phyloP scores from a whole-genome alignment of 2,329 filamentous ascomycete species.

The Diaporthe vexans region DNA sequence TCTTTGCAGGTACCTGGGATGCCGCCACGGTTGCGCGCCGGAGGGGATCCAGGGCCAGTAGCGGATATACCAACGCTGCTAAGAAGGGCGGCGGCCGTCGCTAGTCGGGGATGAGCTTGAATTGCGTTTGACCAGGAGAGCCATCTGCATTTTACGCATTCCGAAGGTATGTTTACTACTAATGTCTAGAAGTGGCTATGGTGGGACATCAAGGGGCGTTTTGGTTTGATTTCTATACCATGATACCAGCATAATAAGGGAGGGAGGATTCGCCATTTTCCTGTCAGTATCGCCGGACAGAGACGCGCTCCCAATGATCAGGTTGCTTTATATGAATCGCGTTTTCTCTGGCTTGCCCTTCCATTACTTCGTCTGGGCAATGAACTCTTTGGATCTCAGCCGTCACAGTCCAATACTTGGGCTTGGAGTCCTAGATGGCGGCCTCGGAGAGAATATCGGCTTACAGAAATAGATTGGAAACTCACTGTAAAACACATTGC shows the following conservation, averaged over 20 bases:
- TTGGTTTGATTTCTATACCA: constrained; percentile 31
- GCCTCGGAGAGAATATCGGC: no score
- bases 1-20: constrained; percentile 75
- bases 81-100: constrained; percentile 24
- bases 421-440: no score
- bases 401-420: no score
- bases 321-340: neutral
- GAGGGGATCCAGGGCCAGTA: constrained; percentile 55
- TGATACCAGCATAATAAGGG: constrained; percentile 34
- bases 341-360: neutral
- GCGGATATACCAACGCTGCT: constrained; percentile 4
- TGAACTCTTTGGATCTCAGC: neutral
- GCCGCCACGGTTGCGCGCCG: constrained; percentile 63
- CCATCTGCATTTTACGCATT: neutral
- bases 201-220: constrained; percentile 22
- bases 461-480: no score
- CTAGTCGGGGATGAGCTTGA: neutral
- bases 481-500: no score
- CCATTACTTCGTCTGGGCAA: neutral
- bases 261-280: neutral
- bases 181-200: neutral
- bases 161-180: neutral
- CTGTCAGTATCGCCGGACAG: neutral
- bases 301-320: neutral
- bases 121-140: neutral